Percentiles rank a stretch among this genome's conserved stretches.
Conservation (phyloP, 2,329 filamentous ascomycete genomes). For the Westerdykella sp. region DNA sequence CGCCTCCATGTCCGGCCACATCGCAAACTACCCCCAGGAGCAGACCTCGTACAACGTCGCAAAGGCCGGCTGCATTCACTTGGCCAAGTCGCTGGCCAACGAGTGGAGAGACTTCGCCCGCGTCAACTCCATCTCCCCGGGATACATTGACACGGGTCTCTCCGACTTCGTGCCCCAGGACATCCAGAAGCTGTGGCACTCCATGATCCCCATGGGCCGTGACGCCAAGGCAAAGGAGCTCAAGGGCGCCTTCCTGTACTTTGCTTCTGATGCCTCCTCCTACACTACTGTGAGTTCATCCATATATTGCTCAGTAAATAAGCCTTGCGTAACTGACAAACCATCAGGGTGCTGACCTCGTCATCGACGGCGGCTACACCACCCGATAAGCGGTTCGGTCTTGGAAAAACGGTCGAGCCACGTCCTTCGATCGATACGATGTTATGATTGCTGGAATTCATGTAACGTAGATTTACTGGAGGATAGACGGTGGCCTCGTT, state of each 20-base stretch:
- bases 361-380: conserved; percentile 70
- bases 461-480: no score
- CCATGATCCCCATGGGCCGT: conserved; percentile 74
- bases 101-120: conserved; percentile 65
- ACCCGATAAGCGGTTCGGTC: conserved; percentile 28
- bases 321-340: conserved; percentile 35
- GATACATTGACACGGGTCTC: conserved; percentile 62
- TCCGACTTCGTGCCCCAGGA: conserved; percentile 62
- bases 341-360: conserved; percentile 53
- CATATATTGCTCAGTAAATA: neutral
- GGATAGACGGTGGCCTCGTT: no score
- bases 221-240: conserved; percentile 70
- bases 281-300: conserved; percentile 60
- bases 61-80: conserved; percentile 61
- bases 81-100: conserved; percentile 59
- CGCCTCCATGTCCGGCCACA: conserved; percentile 69
- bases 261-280: conserved; percentile 74
- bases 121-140: conserved; percentile 62
- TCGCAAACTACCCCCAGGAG: conserved; percentile 77
- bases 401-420: neutral
- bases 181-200: conserved; percentile 66
- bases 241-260: conserved; percentile 75
- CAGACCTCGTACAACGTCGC: conserved; percentile 47
- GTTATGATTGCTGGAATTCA: no score
- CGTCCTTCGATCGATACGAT: no score